Percentiles rank a stretch among this genome's conserved stretches.
phyloP scores from a whole-genome alignment of 495 filamentous ascomycete genomes.

The Venustampulla echinocandica region DNA sequence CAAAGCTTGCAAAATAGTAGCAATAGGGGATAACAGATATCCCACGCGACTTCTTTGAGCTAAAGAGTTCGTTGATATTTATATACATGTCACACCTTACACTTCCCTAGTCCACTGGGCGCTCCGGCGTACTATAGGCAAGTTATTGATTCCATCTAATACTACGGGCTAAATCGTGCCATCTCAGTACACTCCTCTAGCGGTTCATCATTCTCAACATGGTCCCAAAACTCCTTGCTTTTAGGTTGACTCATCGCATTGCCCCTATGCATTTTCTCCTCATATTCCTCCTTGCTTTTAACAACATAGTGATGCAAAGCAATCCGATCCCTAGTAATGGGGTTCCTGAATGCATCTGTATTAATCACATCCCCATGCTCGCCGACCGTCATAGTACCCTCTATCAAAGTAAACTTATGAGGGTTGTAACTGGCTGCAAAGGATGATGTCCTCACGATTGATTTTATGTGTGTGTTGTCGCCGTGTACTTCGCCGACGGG shows the following conservation, averaged over 20 bases:
- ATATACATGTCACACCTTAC: too few relatives aligned
- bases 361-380: slow-evolving; percentile 9
- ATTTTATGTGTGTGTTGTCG: slow-evolving; percentile 2
- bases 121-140: too few relatives aligned
- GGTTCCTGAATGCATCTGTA: not conserved
- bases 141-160: too few relatives aligned
- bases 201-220: slow-evolving; percentile 1
- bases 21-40: too few relatives aligned
- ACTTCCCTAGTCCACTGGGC: too few relatives aligned
- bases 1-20: too few relatives aligned
- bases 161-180: not conserved
- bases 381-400: slow-evolving; percentile 10
- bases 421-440: not conserved
- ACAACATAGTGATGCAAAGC: slow-evolving; percentile 16
- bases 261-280: slow-evolving; percentile 11
- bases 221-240: slow-evolving; percentile 2
- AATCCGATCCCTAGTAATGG: slow-evolving; percentile 9
- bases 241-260: slow-evolving; percentile 7
- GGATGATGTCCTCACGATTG: not conserved
- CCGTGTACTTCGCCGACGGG: not conserved
- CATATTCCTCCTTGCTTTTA: slow-evolving; percentile 16
- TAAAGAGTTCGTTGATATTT: too few relatives aligned
- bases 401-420: not conserved
- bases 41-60: too few relatives aligned
- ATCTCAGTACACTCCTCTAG: not conserved